phyloP scores from a whole-genome alignment of 768 basidiomycete species.

The Roridomyces roridus region DNA sequence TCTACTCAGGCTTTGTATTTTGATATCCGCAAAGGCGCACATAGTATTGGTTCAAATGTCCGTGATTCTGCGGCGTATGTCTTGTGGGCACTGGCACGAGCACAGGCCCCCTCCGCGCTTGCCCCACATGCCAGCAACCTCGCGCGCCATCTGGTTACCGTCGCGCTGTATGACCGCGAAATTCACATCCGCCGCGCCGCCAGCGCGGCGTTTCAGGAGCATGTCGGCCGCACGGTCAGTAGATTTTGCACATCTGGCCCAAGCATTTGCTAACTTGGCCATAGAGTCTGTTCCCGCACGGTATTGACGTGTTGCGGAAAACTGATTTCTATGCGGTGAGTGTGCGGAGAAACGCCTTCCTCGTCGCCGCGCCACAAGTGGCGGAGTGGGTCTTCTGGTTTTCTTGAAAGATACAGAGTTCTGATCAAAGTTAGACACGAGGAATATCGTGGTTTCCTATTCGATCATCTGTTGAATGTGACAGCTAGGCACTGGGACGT shows the following conservation, averaged over 20 bases:
- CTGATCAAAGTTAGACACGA: conserved; percentile 57
- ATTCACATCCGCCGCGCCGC: conserved; percentile 94
- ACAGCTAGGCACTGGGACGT: conserved; percentile 91
- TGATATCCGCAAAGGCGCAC: conserved; percentile 89
- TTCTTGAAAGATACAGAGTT: conserved; percentile 1
- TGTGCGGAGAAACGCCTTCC: conserved; percentile 81
- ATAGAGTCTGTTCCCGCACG: conserved; percentile 90
- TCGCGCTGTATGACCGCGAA: conserved; percentile 91
- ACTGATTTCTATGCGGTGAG: conserved; percentile 97
- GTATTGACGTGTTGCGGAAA: conserved; percentile 90
- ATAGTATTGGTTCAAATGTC: conserved; percentile 93
- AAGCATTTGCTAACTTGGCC: conserved; percentile 20
- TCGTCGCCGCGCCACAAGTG: conserved; percentile 85
- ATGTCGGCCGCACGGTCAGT: conserved; percentile 90
- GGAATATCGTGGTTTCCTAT: conserved; percentile 73
- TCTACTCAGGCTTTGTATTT: conserved; percentile 81
- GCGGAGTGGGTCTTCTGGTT: conserved; percentile 67
- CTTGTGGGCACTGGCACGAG: conserved; percentile 91
- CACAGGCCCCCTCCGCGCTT: conserved; percentile 65
- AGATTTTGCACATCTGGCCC: conserved; percentile 1
- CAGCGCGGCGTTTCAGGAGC: conserved; percentile 97
- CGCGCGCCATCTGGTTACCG: conserved; percentile 74
- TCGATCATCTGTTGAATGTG: conserved; percentile 76
- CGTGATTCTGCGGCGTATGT: conserved; percentile 96
- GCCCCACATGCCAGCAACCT: conserved; percentile 67